Conservation (phyloP, 768 basidiomycete species). For the Lactarius psammicola region DNA sequence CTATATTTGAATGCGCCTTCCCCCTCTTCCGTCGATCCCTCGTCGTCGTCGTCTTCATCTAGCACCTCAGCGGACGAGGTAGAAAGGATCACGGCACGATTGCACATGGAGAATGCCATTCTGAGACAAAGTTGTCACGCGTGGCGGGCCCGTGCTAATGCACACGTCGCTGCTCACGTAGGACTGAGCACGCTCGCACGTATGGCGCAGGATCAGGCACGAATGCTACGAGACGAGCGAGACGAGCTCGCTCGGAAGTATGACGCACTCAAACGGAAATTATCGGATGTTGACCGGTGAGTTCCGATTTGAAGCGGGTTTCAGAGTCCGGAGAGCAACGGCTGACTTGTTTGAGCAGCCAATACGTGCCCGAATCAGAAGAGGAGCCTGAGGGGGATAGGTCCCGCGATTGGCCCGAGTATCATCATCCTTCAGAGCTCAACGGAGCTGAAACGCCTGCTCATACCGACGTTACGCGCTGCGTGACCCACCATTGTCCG, state of each 20-base stretch:
- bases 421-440: neutral
- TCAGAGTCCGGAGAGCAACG: neutral
- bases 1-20: constrained; percentile 21
- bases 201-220: constrained; percentile 15
- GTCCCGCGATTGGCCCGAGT: neutral
- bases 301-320: constrained; percentile 6
- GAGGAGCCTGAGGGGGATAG: neutral
- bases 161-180: constrained; percentile 17
- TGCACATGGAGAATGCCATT: constrained; percentile 22
- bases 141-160: constrained; percentile 25
- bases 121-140: constrained; percentile 19
- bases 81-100: constrained; percentile 13
- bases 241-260: constrained; percentile 24
- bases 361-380: neutral
- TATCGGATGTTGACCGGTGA: constrained; percentile 25
- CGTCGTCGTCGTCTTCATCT: neutral
- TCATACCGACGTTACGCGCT: neutral
- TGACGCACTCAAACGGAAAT: constrained; percentile 25
- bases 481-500: neutral
- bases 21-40: neutral
- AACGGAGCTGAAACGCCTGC: neutral
- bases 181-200: constrained; percentile 12
- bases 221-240: constrained; percentile 11
- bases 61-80: neutral
- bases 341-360: constrained; percentile 7